These are phyloP conservation scores for Microthyrium microscopicum DNA, from an alignment of 2,329 filamentous ascomycete genomes.

Conservation along the genomic window DNA sequence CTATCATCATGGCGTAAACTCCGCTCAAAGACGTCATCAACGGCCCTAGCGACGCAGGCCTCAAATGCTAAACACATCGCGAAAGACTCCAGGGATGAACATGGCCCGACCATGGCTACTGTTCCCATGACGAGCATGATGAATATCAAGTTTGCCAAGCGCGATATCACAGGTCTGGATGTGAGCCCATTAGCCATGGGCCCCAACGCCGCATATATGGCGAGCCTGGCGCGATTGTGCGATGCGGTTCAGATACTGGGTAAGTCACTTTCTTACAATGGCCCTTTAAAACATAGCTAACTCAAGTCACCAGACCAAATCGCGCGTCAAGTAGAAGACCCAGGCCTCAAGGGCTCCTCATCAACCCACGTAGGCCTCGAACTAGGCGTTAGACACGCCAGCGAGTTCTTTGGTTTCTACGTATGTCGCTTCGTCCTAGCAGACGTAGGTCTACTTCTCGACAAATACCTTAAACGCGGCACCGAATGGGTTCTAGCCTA, in stretches of 20 bases:
- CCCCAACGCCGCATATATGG: constrained; percentile 82
- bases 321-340: constrained; percentile 88
- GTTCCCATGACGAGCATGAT: constrained; percentile 55
- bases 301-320: constrained; percentile 56
- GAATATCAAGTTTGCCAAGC: constrained; percentile 53
- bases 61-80: constrained; percentile 17
- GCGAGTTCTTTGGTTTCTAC: constrained; percentile 96
- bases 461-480: constrained; percentile 93
- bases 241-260: constrained; percentile 86
- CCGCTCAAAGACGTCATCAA: constrained; percentile 68
- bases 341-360: constrained; percentile 76
- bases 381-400: constrained; percentile 78
- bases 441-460: constrained; percentile 69
- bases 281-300: constrained; percentile 2
- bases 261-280: constrained; percentile 31
- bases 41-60: constrained; percentile 18
- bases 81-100: constrained; percentile 26
- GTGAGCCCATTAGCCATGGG: no score
- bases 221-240: constrained; percentile 72
- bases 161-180: constrained; percentile 49
- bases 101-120: constrained; percentile 37
- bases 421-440: constrained; percentile 86
- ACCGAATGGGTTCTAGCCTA: constrained; percentile 75
- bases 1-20: constrained; percentile 81
- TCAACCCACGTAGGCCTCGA: constrained; percentile 92